These are phyloP conservation scores for Penicillium arizonense DNA, from an alignment of 495 filamentous ascomycete species.

Conservation along the genomic window DNA sequence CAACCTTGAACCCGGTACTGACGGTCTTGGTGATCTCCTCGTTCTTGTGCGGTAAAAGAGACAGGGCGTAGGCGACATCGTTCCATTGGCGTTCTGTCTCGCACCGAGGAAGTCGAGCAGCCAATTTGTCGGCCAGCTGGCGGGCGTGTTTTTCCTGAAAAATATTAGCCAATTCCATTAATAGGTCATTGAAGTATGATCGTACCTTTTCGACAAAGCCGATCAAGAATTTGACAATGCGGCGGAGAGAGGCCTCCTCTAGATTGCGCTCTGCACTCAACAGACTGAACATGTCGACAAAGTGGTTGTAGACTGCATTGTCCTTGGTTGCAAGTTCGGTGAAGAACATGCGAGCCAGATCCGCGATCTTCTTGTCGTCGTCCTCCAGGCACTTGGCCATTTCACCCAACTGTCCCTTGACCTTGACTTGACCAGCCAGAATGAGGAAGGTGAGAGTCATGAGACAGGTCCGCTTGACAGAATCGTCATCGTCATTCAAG, in stretches of 20 bases:
- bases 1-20: conserved; percentile 78
- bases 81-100: conserved; percentile 96
- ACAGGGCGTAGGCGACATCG: conserved; percentile 89
- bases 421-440: conserved; percentile 96
- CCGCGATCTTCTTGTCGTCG: conserved; percentile 86
- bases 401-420: conserved; percentile 98
- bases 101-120: conserved; percentile 79
- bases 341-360: conserved; percentile 97
- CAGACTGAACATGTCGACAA: conserved; percentile 97
- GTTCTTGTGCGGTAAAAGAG: conserved; percentile 91
- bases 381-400: conserved; percentile 99
- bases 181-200: conserved; percentile 2
- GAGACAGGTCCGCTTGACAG: conserved; percentile 94
- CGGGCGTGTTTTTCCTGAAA: conserved; percentile 94
- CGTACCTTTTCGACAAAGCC: conserved; percentile 96
- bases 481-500: conserved; percentile 81
- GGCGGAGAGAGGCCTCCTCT: conserved; percentile 77
- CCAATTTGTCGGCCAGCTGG: conserved; percentile 90
- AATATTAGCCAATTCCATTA: not conserved
- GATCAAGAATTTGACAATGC: conserved; percentile 88
- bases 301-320: conserved; percentile 99
- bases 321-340: conserved; percentile 95
- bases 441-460: conserved; percentile 99
- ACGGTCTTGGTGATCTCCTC: conserved; percentile 91
- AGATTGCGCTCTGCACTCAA: conserved; percentile 78